Conservation (phyloP, 257 asterid genomes). For the Rhazya stricta region DNA sequence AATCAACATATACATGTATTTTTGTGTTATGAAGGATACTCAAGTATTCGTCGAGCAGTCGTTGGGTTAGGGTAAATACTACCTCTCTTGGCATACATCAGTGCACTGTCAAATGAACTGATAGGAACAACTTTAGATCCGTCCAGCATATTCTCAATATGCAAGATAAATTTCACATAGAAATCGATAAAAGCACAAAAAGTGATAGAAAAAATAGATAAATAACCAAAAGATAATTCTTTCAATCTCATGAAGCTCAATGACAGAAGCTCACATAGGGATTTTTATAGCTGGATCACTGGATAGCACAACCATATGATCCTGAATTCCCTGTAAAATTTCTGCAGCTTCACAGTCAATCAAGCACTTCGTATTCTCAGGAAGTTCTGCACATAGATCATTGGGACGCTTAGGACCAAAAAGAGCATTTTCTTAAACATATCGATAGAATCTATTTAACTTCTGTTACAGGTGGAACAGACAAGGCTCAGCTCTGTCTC, state of each 20-base stretch:
- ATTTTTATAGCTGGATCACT: constrained; percentile 75
- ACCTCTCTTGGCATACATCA: constrained; percentile 67
- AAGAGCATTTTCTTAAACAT: constrained; percentile 1
- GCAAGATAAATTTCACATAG: not conserved
- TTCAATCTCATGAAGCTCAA: constrained; percentile 4
- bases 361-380: constrained; percentile 54
- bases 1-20: too few relatives aligned
- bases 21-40: constrained; percentile 50
- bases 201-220: not conserved
- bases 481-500: not conserved
- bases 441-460: not conserved
- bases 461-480: not conserved
- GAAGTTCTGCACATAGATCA: constrained; percentile 49
- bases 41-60: constrained; percentile 56
- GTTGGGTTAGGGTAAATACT: constrained; percentile 42
- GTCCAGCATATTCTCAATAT: not conserved
- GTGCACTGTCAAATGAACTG: constrained; percentile 80
- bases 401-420: constrained; percentile 23
- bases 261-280: constrained; percentile 57
- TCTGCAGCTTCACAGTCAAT: constrained; percentile 93
- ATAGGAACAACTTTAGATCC: constrained; percentile 17
- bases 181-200: constrained; percentile 7
- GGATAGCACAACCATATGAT: constrained; percentile 64
- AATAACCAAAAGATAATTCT: not conserved
- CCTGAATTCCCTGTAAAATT: constrained; percentile 68